Base-by-base conservation (phyloP, 2,329 filamentous ascomycete genomes). In the Metarhizium sp. region DNA sequence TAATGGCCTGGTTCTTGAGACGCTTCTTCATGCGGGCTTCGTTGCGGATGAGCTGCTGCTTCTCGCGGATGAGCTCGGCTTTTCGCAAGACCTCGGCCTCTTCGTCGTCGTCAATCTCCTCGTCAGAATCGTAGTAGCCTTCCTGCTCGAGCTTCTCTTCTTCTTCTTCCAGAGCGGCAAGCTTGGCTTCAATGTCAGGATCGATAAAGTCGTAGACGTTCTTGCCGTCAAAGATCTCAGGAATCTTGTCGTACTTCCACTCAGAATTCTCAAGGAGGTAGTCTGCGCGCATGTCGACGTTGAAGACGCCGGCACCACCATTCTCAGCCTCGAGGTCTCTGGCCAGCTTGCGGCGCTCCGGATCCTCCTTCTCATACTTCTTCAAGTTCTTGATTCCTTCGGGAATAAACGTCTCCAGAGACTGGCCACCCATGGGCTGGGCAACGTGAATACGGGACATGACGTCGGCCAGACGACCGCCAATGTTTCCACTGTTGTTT, bases 201-300 rank as follows among this genome's bases (percentile, higher is more conserved):
- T 97, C 94, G 67, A 99, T 85, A 71, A 90, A 99, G 73, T 99
- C 94, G 75, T 92, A 94, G 56, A 99, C 89, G 71, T 99, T 99
- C 80, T 92, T 92, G 72, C 94, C 94, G 67, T 97, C 86, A 71
- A 92, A 88, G 51, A 96, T 80, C 73, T 99, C 94, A 36, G 94
- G 94, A 55, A 97, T 88, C 74, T 88, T 90, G 76, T 99, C 95
- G 69, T 96, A 83, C 72, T 95, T 96, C 94, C 94, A 97, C 57
- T 94, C 90, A 46, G 87, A 83, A 69, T 96, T 84, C 60, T 88
- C 90, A 59, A 97, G 84, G 16, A 91, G 74, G 71, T 95, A 99
- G 67, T 94, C 88, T 68, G 90, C 84, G 71, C 90, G 88, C 66
- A 97, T 80, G 68, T 99, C 90, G 64, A 96, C 85, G 71, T 90